Base-by-base conservation (phyloP, 2,329 filamentous ascomycete species). In the Orbilia ellipsospora region DNA sequence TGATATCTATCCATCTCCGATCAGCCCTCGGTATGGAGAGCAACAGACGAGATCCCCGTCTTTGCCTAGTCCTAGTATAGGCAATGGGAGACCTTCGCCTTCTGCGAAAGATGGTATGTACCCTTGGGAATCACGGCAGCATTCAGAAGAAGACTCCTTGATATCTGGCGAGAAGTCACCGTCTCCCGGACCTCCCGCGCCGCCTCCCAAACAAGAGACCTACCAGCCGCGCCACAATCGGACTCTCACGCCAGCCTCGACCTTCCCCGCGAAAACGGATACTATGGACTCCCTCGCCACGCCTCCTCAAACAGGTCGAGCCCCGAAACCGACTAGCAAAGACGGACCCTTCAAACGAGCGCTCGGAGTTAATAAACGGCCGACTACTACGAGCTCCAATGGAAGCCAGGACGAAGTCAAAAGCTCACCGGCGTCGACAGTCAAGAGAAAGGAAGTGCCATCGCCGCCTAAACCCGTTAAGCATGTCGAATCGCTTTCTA, bases 121-220 rank as follows among this genome's bases (percentile, higher is more conserved):
- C 44, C 73, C 73, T 8, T 72, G 73, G 73, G 73, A 77, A 66
- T 52, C 66, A 13, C 60, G 67, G 50, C 73, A 77, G 54, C 59
- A 70, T 36, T 54, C 55, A 26, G 73, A 77, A 36, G 56, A 77
- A 52, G 66, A 70, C 20, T 70, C 73, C 26, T 60, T 77, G 61
- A 77, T 77, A 42, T 61, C 73, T 48, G 59, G 51, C 20, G 59
- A 75, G 57, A 70, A 70, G 51, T 69, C 72, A 15, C 59, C 72
- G 20, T 69, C 72, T 18, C 73, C 67, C 13, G 66, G 55, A 0
- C 73, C 73, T 7, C 65, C 73, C 36, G 55, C 64, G 18, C 67
- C 67, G n/a, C 67, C 73, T 18, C 65, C 65, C 13, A 77, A 77
- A 45, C 61, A 66, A 56, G 66, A 70, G 10, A 61, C 31, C 18